Evolutionary conservation across 2,329 filamentous ascomycete genomes (phyloP).

Genomic region (Colletotrichum paranaense): DNA sequence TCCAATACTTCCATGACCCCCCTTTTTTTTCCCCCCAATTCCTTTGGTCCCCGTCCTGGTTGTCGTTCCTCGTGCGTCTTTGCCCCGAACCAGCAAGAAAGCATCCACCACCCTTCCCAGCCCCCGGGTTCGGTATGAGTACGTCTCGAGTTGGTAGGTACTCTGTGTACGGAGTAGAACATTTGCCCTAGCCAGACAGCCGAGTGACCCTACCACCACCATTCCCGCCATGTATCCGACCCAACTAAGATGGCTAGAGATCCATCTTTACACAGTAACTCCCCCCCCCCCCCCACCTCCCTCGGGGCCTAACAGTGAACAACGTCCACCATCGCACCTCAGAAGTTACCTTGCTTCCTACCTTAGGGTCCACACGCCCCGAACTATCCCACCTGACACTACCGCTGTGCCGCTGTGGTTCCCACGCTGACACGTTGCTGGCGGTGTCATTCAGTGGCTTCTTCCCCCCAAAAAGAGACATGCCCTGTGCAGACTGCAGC

Average conservation of each 20-base stretch:
- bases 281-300: background rate
- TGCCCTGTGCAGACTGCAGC: slow-evolving; percentile 17
- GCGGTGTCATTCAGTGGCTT: background rate
- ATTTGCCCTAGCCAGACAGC: background rate
- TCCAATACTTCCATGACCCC: slow-evolving; percentile 16
- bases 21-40: background rate
- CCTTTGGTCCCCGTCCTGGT: slow-evolving; percentile 8
- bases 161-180: background rate
- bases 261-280: background rate
- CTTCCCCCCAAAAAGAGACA: background rate
- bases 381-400: background rate
- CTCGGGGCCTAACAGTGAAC: background rate
- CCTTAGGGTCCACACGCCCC: background rate
- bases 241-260: background rate
- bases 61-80: slow-evolving; percentile 21
- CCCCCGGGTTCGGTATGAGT: background rate
- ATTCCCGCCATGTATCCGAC: background rate
- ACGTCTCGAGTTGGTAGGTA: background rate
- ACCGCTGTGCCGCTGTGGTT: background rate
- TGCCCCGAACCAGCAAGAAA: slow-evolving; percentile 18
- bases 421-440: background rate
- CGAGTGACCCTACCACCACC: background rate
- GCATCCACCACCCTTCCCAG: slow-evolving; percentile 18
- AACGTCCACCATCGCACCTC: background rate
- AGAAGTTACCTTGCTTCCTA: background rate